Conservation (phyloP, 306 rosid species). For the Lathyrus aphaca region DNA sequence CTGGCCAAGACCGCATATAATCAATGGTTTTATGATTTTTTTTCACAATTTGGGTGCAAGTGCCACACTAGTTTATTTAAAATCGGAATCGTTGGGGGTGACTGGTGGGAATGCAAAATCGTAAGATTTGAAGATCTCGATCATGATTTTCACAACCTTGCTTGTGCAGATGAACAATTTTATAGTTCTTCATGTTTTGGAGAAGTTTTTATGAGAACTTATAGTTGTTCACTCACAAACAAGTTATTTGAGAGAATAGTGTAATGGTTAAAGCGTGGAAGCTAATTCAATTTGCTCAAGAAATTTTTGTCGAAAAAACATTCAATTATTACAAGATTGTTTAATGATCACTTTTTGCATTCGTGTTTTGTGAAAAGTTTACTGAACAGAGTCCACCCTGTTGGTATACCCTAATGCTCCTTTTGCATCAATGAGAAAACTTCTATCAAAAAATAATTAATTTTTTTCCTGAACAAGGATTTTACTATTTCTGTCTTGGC, state of each 20-base stretch:
- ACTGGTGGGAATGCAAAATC: too few relatives aligned
- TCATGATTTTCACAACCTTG: neutral
- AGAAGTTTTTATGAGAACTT: neutral
- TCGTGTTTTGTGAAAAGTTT: neutral
- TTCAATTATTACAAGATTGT: neutral
- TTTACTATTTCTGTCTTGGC: neutral
- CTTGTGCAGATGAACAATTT: neutral
- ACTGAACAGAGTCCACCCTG: neutral
- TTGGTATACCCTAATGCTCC: neutral
- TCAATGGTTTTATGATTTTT: too few relatives aligned
- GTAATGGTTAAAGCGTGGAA: neutral
- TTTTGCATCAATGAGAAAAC: neutral
- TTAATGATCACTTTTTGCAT: neutral
- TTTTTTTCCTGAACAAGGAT: conserved; percentile 14
- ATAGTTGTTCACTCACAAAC: neutral
- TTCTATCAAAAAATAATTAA: neutral
- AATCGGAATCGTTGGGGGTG: too few relatives aligned
- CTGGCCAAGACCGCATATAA: too few relatives aligned
- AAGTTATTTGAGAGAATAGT: neutral
- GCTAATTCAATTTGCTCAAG: neutral
- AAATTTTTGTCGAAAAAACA: neutral
- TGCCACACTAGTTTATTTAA: too few relatives aligned
- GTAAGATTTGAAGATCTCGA: too few relatives aligned
- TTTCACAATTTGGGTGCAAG: too few relatives aligned
- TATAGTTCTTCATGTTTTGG: neutral